Evolutionary conservation across 2,329 filamentous ascomycete genomes (phyloP), one percentile per base, ranked within the genome.

Genomic region (Colletotrichum somersetense): DNA sequence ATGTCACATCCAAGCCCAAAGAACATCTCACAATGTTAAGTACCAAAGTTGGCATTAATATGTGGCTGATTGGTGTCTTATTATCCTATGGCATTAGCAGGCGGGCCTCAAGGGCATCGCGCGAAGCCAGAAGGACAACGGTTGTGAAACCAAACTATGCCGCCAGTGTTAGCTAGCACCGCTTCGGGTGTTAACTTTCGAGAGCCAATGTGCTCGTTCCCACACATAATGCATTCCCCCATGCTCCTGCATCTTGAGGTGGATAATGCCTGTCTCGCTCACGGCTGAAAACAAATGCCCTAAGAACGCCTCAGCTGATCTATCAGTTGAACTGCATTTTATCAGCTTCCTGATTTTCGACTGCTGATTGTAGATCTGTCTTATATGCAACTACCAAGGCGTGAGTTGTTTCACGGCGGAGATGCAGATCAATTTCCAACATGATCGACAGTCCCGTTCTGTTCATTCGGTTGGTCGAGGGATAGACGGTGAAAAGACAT

Each of bases 151-250:
- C 12, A 18, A 2, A 10, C 3, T 10, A 42, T 20, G 10, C 18
- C 8, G 8, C 56, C 35, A 7, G 38, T 18, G 4, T 18, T 3
- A 18, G 16, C 35, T 35, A 26, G 38, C n/a, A 23, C 48, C 48
- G 23, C 18, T 62, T 63, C 18, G 33, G 62, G 62, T 64, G 7
- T 20, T 35, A 71, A 52, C 2, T 71, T 53, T 62, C 64, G 64
- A 71, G 16, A n/a, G 55, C 44, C 50, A 35, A 50, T 11, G 12
- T 14, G 52, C 42, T 23, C 3, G 42, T 33, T 23, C 18, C 20
- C 12, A 63, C 56, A 67, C 40, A 56, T 30, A 11, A 56, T n/a
- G 16, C 44, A 52, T 67, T 48, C 30, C 38, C 35, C 10, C 30
- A 30, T 30, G 30, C 30, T 30, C 44, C 14, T 8, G 42, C 30